Base-by-base conservation (phyloP, 2,329 filamentous ascomycete species). In the Ophiostoma populinum region DNA sequence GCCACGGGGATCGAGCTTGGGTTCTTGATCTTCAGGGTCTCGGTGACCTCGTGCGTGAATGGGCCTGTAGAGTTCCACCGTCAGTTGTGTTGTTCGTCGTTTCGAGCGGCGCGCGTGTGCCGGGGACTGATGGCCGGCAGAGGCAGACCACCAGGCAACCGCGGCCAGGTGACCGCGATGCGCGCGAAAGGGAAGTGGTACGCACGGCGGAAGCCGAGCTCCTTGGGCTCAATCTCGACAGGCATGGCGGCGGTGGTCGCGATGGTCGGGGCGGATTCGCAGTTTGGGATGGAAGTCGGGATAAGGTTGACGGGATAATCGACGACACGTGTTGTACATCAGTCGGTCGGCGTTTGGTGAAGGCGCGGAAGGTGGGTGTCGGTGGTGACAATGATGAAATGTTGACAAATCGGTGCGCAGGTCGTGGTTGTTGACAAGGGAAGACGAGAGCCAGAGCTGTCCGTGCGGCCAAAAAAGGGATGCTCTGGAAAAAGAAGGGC, bases 191-290 rank as follows among this genome's bases (percentile, higher is more conserved):
- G n/a, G 22, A n/a, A 42, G n/a, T n/a, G n/a, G n/a, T n/a, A 67
- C 79, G 52, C 67, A 95, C 90, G 80, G 61, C 76, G 79, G 63
- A 98, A 98, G 62, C 75, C 80, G 54, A 98, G 75, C 70, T 95
- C 90, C 47, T 71, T 58, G 41, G 87, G 90, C 50, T 90, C 77
- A 54, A 98, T 81, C 51, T 93, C 81, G 62, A 98, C 79, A 49
- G 87, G 92, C 90, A 95, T 95, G 61, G 51, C 69, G 35, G 25
- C 32, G 32, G 28, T 25, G 7, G n/a, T n/a, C n/a, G n/a, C n/a
- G n/a, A n/a, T n/a, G n/a, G n/a, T n/a, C n/a, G n/a, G 9, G 10
- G 22, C 5, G 20, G 17, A 9, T 10, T 12, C 16, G 20, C 17
- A 24, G 26, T n/a, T n/a, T n/a, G n/a, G n/a, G 16, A 15, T 25